Base-by-base conservation (phyloP, 1,284 basidiomycete genomes). In the Melampsora larici-populina region DNA sequence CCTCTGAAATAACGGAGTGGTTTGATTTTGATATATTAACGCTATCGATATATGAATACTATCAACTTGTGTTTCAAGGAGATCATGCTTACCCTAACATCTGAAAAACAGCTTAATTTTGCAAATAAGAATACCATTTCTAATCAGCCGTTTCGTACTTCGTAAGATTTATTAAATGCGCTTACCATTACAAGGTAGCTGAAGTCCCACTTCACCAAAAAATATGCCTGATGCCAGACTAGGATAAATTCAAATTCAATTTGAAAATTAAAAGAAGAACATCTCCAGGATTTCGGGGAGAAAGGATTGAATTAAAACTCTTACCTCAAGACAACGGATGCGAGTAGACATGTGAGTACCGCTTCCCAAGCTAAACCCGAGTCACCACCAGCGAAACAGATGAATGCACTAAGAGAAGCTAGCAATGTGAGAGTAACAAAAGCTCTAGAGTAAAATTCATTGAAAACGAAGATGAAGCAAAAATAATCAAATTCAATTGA, bases 151-250 rank as follows among this genome's bases (percentile, higher is more conserved):
- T 40, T 55, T 13, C 51, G 7, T 55, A 55, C 18, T 7, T 21
- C 18, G 9, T 55, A n/a, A 6, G 24, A 55, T 17, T 55, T 17
- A 55, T 17, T 17, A 55, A 55, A n/a, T 55, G 18, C 21, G 51
- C 51, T 55, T 21, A 55, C 51, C 51, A 55, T 55, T 55, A 55
- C 51, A 55, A 55, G 51, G 51, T n/a, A 55, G 51, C 51, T 55
- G 51, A 55, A 55, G 18, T 21, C 51, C 51, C 51, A 55, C 51
- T 55, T 55, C 51, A 55, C 51, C 51, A 1, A 55, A 55, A 26
- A 55, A 55, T 7, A 55, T 55, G 18, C 51, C 51, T 26, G 24
- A 21, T 21, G 51, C 51, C 51, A 55, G 24, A 26, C 51, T 55
- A 26, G 7, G 36, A 40, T 11, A 40, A 40, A 40, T 40, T 6